Base-by-base conservation (phyloP, 306 rosid species). In the Quercus agrifolia region DNA sequence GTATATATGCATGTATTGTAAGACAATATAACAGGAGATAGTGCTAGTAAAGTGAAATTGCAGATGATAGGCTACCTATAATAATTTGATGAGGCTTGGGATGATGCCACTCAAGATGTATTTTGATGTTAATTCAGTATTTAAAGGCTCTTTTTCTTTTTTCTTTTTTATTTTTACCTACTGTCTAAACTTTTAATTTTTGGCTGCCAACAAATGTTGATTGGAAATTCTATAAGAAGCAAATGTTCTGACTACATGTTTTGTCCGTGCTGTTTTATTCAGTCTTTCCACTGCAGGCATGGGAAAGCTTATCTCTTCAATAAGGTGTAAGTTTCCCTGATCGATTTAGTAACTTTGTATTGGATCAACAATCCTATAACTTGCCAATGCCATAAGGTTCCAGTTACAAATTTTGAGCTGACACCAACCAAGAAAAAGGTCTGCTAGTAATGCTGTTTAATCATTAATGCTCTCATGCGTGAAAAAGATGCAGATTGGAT, bases 251-350 rank as follows among this genome's bases (percentile, higher is more conserved):
- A 91, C 86, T 63, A 23, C 76, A 67, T 66, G 41, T 81, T 75
- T 84, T 87, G 73, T 74, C 35, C 67, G 46, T 88, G 88, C 78
- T 83, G 56, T 78, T 79, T 71, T 84, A 75, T 90, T 79, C 92
- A 94, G 98, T 79, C 94, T 78, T 94, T 92, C 86, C 94, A 87
- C 28, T 0, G 69, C 91, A 90, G 80, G 90, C 93, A 92, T 72
- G 98, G 96, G 86, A 87, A 89, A 87, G 98, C 96, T 77, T 94
- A 93, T 88, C 98, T 91, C 93, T 93, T 93, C 92, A 89, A 58
- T 75, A 91, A 93, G 79, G 98, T 93, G 97, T 94, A 92, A 94
- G 98, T 92, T 81, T 80, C 84, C 90, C 85, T 74, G 73, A 77
- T 81, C 74, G 52, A 33, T 68, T 33, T 71, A n/a, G 31, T 76